These are phyloP conservation scores for Colletotrichum simmondsii DNA, from an alignment of 2,329 filamentous ascomycete genomes.

Conservation along the genomic window DNA sequence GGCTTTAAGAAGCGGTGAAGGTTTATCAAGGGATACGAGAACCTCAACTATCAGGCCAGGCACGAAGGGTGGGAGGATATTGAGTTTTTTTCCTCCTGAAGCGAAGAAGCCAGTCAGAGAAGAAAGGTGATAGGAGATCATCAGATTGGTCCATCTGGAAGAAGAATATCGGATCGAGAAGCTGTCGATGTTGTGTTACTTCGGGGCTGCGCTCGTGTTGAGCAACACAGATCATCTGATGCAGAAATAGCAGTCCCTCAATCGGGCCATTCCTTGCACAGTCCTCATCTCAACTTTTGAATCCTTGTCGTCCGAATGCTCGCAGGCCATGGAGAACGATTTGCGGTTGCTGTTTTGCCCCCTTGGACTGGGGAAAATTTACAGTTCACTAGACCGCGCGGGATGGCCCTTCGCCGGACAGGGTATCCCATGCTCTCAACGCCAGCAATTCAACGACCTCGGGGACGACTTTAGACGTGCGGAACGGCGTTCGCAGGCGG, in stretches of 20 bases:
- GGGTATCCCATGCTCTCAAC: neutral
- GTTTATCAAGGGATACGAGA: neutral
- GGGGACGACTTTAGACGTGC: neutral
- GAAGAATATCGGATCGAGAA: neutral
- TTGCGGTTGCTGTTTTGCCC: neutral
- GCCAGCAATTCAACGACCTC: neutral
- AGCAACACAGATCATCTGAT: constrained; percentile 9
- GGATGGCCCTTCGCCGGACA: neutral
- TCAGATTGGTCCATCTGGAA: neutral
- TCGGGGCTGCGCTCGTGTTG: neutral
- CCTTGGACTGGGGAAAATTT: neutral
- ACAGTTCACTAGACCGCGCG: neutral
- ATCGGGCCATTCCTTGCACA: neutral
- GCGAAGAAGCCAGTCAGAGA: neutral
- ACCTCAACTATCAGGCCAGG: neutral
- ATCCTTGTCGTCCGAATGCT: neutral
- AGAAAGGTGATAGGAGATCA: no score
- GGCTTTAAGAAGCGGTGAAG: neutral
- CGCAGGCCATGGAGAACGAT: neutral
- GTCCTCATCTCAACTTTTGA: neutral
- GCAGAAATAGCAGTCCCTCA: neutral
- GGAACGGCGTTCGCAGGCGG: no score
- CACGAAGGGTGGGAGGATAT: neutral
- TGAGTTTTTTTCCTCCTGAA: neutral
- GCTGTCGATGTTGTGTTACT: neutral